phyloP scores from a whole-genome alignment of 495 filamentous ascomycete genomes.

The Xylaria scruposa region DNA sequence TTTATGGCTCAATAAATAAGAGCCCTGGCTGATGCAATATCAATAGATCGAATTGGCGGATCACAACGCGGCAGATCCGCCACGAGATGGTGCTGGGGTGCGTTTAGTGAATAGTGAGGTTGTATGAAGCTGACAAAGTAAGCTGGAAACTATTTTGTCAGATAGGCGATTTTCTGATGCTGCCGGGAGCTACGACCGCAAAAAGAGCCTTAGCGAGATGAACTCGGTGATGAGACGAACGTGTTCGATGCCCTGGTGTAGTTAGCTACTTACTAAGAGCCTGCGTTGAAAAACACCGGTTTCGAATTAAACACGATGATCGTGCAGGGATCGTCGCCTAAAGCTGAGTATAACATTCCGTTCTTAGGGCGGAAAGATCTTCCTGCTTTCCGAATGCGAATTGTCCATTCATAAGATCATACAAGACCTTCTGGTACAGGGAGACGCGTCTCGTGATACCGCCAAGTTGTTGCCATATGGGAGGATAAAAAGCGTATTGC shows the following conservation, averaged over 20 bases:
- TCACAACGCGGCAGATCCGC: slow-evolving; percentile 5
- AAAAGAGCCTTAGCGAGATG: background rate
- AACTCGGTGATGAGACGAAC: slow-evolving; percentile 1
- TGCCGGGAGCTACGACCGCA: background rate
- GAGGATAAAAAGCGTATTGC: slow-evolving; percentile 24
- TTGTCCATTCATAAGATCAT: slow-evolving; percentile 22
- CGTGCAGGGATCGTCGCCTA: slow-evolving; percentile 35
- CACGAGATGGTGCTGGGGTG: background rate
- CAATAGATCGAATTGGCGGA: slow-evolving; percentile 17
- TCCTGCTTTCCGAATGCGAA: slow-evolving; percentile 39
- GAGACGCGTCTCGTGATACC: background rate
- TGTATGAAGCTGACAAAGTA: background rate
- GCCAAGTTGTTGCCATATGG: slow-evolving; percentile 4
- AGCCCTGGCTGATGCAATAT: slow-evolving; percentile 6
- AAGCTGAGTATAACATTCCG: slow-evolving; percentile 39
- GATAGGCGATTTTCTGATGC: background rate
- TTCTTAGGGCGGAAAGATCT: slow-evolving; percentile 44
- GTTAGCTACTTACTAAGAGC: background rate
- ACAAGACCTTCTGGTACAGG: background rate
- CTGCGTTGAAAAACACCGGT: slow-evolving; percentile 16
- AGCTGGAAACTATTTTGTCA: background rate
- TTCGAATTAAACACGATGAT: slow-evolving; percentile 38
- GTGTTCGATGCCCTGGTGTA: slow-evolving; percentile 35
- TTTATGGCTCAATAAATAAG: slow-evolving; percentile 16
- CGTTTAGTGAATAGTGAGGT: background rate